Evolutionary conservation across 148 eudicot species (phyloP).

Genomic region (Rhododendron griersonianum): DNA sequence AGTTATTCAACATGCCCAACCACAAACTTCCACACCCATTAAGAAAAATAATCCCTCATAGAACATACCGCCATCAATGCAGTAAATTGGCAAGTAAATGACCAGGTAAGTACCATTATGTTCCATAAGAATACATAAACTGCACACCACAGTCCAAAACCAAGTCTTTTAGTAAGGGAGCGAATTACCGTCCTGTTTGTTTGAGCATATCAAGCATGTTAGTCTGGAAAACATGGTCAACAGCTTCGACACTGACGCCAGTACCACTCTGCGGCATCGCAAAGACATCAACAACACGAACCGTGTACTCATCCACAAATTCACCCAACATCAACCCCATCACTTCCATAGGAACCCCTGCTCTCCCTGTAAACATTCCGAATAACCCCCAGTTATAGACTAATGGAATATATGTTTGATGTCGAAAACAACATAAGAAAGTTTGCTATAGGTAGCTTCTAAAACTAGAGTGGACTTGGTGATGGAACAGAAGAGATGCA

Average conservation of each 20-base stretch:
- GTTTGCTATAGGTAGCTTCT: not conserved
- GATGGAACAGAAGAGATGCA: not conserved
- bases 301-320: constrained; percentile 85
- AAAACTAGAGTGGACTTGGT: not conserved
- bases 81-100: not conserved
- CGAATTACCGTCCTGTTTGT: constrained; percentile 84
- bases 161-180: constrained; percentile 36
- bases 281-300: constrained; percentile 81
- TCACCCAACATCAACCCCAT: constrained; percentile 92
- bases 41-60: not conserved
- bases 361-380: constrained; percentile 49
- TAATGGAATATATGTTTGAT: too few relatives aligned
- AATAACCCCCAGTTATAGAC: not conserved
- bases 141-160: not conserved
- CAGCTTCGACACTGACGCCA: constrained; percentile 96
- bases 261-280: constrained; percentile 99
- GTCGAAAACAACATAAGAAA: not conserved
- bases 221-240: constrained; percentile 95
- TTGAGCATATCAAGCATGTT: constrained; percentile 98
- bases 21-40: not conserved
- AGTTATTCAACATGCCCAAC: not conserved
- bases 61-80: not conserved
- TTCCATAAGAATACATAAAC: not conserved
- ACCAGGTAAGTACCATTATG: not conserved
- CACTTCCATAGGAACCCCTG: constrained; percentile 87